These are phyloP conservation scores for Pyrenopolyporus hunteri DNA, from an alignment of 495 filamentous ascomycete species.

Conservation along the genomic window DNA sequence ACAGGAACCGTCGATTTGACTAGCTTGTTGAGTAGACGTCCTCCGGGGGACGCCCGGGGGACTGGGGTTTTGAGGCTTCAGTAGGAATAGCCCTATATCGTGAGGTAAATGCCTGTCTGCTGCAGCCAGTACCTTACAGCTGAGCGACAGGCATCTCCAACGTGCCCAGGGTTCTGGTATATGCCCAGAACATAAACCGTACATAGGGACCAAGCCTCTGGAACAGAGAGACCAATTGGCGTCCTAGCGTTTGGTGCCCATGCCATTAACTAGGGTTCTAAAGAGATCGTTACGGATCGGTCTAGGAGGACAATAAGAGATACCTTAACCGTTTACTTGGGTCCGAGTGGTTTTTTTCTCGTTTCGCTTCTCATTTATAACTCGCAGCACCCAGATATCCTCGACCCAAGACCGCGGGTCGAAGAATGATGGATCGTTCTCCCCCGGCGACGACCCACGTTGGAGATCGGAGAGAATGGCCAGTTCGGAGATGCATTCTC, in stretches of 20 bases:
- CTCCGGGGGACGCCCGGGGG: no score
- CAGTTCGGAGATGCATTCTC: not conserved
- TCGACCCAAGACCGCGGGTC: slow-evolving; percentile 7
- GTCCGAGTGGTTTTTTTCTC: not conserved
- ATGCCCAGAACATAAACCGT: not conserved
- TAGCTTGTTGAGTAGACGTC: no score
- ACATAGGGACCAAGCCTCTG: slow-evolving; percentile 10
- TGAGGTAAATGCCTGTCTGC: slow-evolving; percentile 1
- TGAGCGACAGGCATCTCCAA: not conserved
- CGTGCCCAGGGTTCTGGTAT: slow-evolving; percentile 3
- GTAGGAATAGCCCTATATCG: not conserved
- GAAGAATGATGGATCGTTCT: slow-evolving; percentile 10
- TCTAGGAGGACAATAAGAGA: slow-evolving; percentile 5
- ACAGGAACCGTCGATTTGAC: not conserved
- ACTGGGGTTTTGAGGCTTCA: no score
- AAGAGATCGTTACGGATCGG: slow-evolving; percentile 2
- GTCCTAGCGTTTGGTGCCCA: slow-evolving; percentile 19
- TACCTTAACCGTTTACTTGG: not conserved
- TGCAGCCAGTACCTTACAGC: not conserved
- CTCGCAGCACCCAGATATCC: not conserved
- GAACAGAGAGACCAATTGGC: slow-evolving; percentile 8
- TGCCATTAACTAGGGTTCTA: slow-evolving; percentile 12
- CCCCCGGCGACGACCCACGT: not conserved
- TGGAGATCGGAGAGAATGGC: slow-evolving; percentile 13
- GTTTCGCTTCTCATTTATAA: slow-evolving; percentile 12